Evolutionary conservation across 1,284 basidiomycete species (phyloP), one percentile per base, ranked within the genome.

Genomic region (Sparassis latifolia): DNA sequence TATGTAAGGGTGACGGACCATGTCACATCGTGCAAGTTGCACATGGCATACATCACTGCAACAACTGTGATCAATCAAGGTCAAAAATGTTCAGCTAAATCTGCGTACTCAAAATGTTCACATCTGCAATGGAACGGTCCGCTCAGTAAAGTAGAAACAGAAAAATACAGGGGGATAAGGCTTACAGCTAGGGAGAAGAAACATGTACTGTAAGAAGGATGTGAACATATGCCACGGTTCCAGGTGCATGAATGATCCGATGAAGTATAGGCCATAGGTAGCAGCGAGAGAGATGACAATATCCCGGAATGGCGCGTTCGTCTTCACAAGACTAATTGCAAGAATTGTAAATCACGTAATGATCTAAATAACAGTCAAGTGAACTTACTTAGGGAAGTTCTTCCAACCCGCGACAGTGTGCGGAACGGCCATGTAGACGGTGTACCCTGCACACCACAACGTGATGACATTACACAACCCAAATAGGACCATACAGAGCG

Each of bases 171-270:
- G 20, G 39, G 33, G 0, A 6, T n/a, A 29, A 44, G n/a, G 74
- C 80, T 72, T 57, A 83, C 82, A 84, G 55, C 78, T 80, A n/a
- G 81, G 81, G 40, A 90, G 70, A 55, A 88, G 75, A 79, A 89
- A 89, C 79, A 89, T 75, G 66, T 89, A 90, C 66, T 89, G 89
- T 45, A 83, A 56, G 77, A 96, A 94, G 49, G 85, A 91, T 27
- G 91, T 93, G 71, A 95, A 78, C 89, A 95, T 92, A 75, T 95
- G 92, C 89, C 90, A 95, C 0, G 92, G 92, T 62, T 95, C 92
- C 43, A 90, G 71, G 69, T 93, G 88, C 70, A 95, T 82, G 66
- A 94, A 75, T 3, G 89, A 93, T 50, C 84, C 80, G 65, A 95
- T 67, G 65, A 96, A 78, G 75, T 95, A 95, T 47, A 95, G 79